These are phyloP conservation scores for Colletotrichum neosansevieriae DNA, from an alignment of 2,329 filamentous ascomycete species.

Conservation along the genomic window DNA sequence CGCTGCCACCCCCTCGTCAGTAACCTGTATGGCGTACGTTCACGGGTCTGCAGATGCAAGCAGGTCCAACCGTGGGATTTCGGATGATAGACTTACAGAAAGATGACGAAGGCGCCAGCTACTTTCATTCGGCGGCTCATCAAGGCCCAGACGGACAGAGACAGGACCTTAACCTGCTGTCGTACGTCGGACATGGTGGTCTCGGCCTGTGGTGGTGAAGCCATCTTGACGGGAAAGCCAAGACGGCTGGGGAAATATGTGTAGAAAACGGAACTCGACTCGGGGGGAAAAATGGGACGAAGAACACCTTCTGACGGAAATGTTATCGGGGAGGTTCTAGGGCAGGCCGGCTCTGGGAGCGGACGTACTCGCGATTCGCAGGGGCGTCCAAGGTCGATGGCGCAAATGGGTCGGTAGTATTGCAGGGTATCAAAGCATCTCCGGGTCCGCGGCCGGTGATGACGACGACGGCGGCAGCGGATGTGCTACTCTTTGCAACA, in stretches of 20 bases:
- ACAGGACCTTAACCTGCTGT: conserved; percentile 43
- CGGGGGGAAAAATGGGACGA: neutral
- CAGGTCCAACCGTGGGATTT: neutral
- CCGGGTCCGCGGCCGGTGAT: conserved; percentile 7
- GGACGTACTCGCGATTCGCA: conserved; percentile 28
- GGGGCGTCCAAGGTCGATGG: conserved; percentile 16
- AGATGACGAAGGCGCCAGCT: conserved; percentile 46
- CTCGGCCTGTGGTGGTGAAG: conserved; percentile 35
- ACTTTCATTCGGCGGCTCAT: conserved; percentile 51
- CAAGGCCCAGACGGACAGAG: conserved; percentile 47
- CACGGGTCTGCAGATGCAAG: neutral
- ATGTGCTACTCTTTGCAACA: conserved; percentile 17
- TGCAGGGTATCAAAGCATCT: conserved; percentile 25
- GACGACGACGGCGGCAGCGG: conserved; percentile 14
- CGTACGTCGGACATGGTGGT: conserved; percentile 42
- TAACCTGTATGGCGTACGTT: neutral
- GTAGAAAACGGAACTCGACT: neutral
- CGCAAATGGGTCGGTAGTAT: conserved; percentile 11
- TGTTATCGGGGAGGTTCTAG: neutral
- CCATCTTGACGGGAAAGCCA: conserved; percentile 25
- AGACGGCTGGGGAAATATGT: conserved; percentile 1
- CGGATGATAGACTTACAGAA: conserved; percentile 46
- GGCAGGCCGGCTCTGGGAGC: conserved; percentile 4
- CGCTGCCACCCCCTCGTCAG: conserved; percentile 31
- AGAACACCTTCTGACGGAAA: neutral